Evolutionary conservation across 2,329 filamentous ascomycete genomes (phyloP).

Genomic region (Juglanconis oblonga): DNA sequence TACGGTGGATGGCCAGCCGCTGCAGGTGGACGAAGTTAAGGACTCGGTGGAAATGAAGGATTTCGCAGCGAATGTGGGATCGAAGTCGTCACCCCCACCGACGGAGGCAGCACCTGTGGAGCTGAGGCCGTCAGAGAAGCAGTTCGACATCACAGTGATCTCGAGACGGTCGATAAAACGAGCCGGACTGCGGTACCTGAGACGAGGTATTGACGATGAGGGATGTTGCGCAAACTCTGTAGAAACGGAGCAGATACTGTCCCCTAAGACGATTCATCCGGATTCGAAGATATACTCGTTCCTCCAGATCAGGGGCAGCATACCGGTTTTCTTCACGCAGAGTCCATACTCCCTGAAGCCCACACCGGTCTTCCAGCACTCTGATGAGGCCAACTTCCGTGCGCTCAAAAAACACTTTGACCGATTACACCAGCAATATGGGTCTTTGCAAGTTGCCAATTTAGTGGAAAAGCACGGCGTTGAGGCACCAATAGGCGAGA

Average conservation of each 20-base stretch:
- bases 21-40: slow-evolving; percentile 48
- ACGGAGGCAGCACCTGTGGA: slow-evolving; percentile 28
- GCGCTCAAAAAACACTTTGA: slow-evolving; percentile 81
- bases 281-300: slow-evolving; percentile 72
- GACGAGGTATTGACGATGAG: slow-evolving; percentile 85
- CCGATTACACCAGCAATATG: slow-evolving; percentile 67
- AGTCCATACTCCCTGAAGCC: slow-evolving; percentile 92
- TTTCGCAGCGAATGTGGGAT: slow-evolving; percentile 20
- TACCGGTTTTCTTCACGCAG: slow-evolving; percentile 93
- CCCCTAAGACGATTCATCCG: slow-evolving; percentile 62
- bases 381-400: slow-evolving; percentile 70
- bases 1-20: slow-evolving; percentile 62
- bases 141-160: slow-evolving; percentile 81
- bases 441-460: slow-evolving; percentile 73
- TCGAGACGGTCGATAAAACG: slow-evolving; percentile 85
- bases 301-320: slow-evolving; percentile 83
- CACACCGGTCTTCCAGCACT: slow-evolving; percentile 77
- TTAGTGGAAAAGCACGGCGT: slow-evolving; percentile 85
- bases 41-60: slow-evolving; percentile 42
- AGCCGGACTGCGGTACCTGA: slow-evolving; percentile 84
- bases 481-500: slow-evolving; percentile 74
- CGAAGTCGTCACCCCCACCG: slow-evolving; percentile 17
- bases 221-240: slow-evolving; percentile 87
- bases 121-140: slow-evolving; percentile 45
- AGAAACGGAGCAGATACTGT: slow-evolving; percentile 93